Evolutionary conservation across 2,329 filamentous ascomycete species (phyloP).

Genomic region (Sphaerostilbella broomeana): DNA sequence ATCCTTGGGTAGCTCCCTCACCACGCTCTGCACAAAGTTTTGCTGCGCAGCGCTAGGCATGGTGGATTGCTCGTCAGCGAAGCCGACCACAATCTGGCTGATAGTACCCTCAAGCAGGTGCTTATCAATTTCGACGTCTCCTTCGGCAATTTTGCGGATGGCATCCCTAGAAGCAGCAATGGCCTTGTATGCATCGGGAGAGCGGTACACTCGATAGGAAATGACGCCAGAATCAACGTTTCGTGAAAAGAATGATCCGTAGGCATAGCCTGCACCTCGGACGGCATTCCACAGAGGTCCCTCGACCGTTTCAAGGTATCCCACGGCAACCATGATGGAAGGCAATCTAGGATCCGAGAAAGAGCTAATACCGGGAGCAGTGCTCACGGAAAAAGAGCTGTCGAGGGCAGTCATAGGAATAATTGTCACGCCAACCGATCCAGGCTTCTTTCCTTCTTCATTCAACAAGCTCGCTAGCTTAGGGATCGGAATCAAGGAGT

Average conservation of each 20-base stretch:
- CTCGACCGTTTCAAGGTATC: slow-evolving; percentile 89
- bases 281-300: slow-evolving; percentile 92
- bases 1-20: slow-evolving; percentile 67
- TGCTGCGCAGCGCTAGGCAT: slow-evolving; percentile 75
- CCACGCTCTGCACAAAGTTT: slow-evolving; percentile 76
- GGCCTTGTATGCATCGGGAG: slow-evolving; percentile 81
- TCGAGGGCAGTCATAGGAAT: slow-evolving; percentile 90
- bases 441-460: slow-evolving; percentile 66
- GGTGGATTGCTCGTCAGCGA: slow-evolving; percentile 84
- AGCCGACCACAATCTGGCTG: slow-evolving; percentile 75
- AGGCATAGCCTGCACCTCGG: slow-evolving; percentile 87
- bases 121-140: slow-evolving; percentile 65
- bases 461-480: slow-evolving; percentile 66
- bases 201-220: slow-evolving; percentile 82
- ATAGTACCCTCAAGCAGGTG: slow-evolving; percentile 85
- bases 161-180: slow-evolving; percentile 70
- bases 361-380: slow-evolving; percentile 65
- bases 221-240: slow-evolving; percentile 74
- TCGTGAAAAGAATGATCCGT: slow-evolving; percentile 73
- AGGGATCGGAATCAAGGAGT: slow-evolving; percentile 60
- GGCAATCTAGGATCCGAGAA: slow-evolving; percentile 74
- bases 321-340: slow-evolving; percentile 77
- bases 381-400: slow-evolving; percentile 79
- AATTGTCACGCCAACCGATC: slow-evolving; percentile 66
- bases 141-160: slow-evolving; percentile 67